phyloP scores from a whole-genome alignment of 495 filamentous ascomycete genomes.

The Xylaria palmicola region DNA sequence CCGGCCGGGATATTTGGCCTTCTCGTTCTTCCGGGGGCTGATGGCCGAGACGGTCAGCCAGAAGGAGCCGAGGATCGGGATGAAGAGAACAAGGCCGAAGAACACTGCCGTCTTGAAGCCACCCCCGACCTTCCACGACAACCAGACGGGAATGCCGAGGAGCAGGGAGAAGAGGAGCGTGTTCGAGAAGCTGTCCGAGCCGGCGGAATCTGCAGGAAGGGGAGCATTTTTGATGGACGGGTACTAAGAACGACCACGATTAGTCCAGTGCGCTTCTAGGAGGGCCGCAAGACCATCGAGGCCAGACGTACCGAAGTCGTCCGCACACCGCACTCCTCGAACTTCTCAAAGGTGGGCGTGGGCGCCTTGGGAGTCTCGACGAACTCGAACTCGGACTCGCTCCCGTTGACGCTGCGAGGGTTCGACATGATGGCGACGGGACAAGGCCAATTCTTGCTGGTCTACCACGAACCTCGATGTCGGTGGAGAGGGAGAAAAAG shows the following conservation, averaged over 20 bases:
- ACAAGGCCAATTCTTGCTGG: constrained; percentile 23
- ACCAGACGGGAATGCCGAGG: constrained; percentile 60
- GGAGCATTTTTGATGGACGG: constrained; percentile 78
- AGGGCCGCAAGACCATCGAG: background rate
- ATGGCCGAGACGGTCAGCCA: constrained; percentile 67
- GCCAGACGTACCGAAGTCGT: constrained; percentile 63
- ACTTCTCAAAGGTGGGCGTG: constrained; percentile 54
- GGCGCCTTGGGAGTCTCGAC: constrained; percentile 72
- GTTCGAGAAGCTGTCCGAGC: constrained; percentile 71
- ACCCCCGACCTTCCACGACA: constrained; percentile 67
- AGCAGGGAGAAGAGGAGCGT: constrained; percentile 57
- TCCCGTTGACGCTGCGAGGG: constrained; percentile 47
- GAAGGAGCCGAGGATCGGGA: constrained; percentile 69
- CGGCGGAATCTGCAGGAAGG: constrained; percentile 72
- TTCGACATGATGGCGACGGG: constrained; percentile 43
- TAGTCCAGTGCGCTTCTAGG: background rate
- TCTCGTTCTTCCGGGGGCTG: constrained; percentile 75
- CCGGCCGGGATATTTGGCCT: constrained; percentile 71
- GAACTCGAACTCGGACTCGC: constrained; percentile 66
- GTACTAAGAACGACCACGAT: constrained; percentile 48
- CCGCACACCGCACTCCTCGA: constrained; percentile 69
- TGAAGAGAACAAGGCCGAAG: constrained; percentile 60
- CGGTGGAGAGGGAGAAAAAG: constrained; percentile 3
- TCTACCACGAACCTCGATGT: constrained; percentile 12
- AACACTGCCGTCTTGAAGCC: constrained; percentile 72